Evolutionary conservation across 805 yeast genomes (phyloP).

Genomic region (Kuraishia piskuri): DNA sequence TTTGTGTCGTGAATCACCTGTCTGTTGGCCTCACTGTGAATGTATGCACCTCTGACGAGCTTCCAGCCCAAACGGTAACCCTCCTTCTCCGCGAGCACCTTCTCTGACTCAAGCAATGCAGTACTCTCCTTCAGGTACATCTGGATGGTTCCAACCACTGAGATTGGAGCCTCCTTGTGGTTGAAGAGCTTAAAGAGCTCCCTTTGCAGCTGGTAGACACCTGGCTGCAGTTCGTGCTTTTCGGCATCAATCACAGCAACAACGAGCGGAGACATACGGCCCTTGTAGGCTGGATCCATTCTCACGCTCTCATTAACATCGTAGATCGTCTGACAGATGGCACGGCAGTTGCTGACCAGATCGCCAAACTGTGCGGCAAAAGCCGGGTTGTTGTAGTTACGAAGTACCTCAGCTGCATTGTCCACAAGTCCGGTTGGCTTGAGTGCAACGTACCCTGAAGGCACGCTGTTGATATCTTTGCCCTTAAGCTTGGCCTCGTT

Average conservation of each 20-base stretch:
- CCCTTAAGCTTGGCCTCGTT: constrained; percentile 23
- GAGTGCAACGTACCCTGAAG: constrained; percentile 88
- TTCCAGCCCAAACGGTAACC: constrained; percentile 76
- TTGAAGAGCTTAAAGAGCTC: constrained; percentile 69
- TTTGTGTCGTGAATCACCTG: constrained; percentile 67
- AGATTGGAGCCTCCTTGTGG: constrained; percentile 43
- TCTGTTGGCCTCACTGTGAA: constrained; percentile 80
- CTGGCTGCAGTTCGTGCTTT: constrained; percentile 78
- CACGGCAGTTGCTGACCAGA: constrained; percentile 58
- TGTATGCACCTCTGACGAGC: constrained; percentile 91
- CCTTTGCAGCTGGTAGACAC: constrained; percentile 87
- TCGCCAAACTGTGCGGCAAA: constrained; percentile 41
- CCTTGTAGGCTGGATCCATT: constrained; percentile 35
- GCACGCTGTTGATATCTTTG: constrained; percentile 53
- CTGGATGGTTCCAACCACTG: constrained; percentile 87
- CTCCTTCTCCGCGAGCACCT: constrained; percentile 49
- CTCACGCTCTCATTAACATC: constrained; percentile 43
- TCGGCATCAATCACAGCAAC: constrained; percentile 88
- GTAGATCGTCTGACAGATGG: constrained; percentile 48
- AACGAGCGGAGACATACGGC: constrained; percentile 62
- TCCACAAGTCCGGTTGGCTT: constrained; percentile 87
- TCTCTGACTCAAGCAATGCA: constrained; percentile 53
- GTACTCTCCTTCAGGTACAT: constrained; percentile 76
- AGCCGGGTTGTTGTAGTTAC: constrained; percentile 47
- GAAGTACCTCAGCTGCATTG: constrained; percentile 67